Evolutionary conservation across 768 basidiomycete genomes (phyloP).

Genomic region (Lactarius hengduanensis): DNA sequence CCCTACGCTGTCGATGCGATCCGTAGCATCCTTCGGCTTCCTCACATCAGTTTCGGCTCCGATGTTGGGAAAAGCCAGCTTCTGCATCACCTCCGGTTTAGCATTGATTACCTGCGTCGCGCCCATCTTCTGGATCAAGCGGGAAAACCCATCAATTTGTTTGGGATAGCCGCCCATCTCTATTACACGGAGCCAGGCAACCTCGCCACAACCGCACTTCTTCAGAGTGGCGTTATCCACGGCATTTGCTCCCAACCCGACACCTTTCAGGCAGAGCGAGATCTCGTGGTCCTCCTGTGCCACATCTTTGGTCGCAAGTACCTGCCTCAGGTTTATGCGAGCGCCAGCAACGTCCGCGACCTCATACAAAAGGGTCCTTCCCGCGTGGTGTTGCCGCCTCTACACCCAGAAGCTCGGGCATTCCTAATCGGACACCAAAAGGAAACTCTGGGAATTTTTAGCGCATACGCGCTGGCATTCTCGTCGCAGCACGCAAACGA

Average conservation of each 20-base stretch:
- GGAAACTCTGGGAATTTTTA: conserved; percentile 53
- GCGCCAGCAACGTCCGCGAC: conserved; percentile 36
- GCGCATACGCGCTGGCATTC: conserved; percentile 53
- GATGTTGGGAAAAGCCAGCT: conserved; percentile 55
- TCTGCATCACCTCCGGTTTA: conserved; percentile 65
- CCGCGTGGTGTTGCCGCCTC: conserved; percentile 52
- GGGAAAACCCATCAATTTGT: conserved; percentile 59
- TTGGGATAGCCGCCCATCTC: conserved; percentile 52
- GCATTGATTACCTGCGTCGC: conserved; percentile 67
- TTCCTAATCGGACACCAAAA: conserved; percentile 48
- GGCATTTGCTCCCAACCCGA: conserved; percentile 47
- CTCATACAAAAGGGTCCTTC: conserved; percentile 52
- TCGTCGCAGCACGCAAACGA: conserved; percentile 39
- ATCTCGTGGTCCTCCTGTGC: conserved; percentile 56
- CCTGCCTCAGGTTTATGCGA: conserved; percentile 46
- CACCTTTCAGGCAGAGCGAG: conserved; percentile 43
- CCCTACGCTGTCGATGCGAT: conserved; percentile 50
- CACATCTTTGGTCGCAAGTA: conserved; percentile 65
- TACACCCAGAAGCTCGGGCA: conserved; percentile 41
- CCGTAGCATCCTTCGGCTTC: conserved; percentile 52
- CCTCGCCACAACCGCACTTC: conserved; percentile 57
- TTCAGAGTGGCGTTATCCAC: conserved; percentile 60
- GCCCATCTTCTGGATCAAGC: conserved; percentile 49
- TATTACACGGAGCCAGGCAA: conserved; percentile 72
- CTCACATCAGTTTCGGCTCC: conserved; percentile 58